Conservation (phyloP, 176 grass and related monocot genomes). For the Poa pratensis region DNA sequence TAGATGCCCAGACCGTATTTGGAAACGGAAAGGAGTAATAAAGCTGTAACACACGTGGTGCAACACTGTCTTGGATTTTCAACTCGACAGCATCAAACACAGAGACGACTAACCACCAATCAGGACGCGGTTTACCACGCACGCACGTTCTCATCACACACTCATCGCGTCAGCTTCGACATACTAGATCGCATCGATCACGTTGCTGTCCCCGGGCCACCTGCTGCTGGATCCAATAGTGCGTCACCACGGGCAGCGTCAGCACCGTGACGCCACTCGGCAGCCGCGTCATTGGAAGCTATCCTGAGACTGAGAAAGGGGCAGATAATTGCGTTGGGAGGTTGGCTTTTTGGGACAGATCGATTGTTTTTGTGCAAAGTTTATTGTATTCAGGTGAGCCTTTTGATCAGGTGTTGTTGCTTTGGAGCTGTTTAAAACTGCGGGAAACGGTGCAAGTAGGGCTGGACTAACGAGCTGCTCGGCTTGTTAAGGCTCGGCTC, state of each 20-base stretch:
- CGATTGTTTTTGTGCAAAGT: neutral
- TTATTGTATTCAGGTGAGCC: neutral
- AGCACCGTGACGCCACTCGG: slow-evolving; percentile 6
- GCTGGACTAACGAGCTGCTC: no score
- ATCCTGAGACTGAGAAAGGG: no score
- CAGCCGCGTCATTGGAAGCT: neutral
- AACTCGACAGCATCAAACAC: no score
- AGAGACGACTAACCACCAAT: neutral
- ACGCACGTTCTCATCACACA: neutral
- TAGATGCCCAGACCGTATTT: no score
- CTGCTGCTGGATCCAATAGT: neutral
- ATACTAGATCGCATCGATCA: neutral
- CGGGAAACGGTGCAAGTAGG: neutral
- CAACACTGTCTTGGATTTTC: no score
- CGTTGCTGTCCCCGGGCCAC: neutral
- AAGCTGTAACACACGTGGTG: no score
- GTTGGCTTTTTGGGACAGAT: neutral
- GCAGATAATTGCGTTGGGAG: neutral
- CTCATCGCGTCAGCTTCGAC: neutral
- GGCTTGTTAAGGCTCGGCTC: no score
- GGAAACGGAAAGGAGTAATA: no score
- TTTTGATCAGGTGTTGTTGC: neutral
- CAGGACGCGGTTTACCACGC: neutral
- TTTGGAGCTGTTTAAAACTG: neutral
- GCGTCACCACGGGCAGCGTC: slow-evolving; percentile 26